Percentiles rank a stretch among this genome's conserved stretches.
These are phyloP conservation scores for Calonectria hongkongensis DNA, from an alignment of 2,329 filamentous ascomycete genomes.

Conservation along the genomic window DNA sequence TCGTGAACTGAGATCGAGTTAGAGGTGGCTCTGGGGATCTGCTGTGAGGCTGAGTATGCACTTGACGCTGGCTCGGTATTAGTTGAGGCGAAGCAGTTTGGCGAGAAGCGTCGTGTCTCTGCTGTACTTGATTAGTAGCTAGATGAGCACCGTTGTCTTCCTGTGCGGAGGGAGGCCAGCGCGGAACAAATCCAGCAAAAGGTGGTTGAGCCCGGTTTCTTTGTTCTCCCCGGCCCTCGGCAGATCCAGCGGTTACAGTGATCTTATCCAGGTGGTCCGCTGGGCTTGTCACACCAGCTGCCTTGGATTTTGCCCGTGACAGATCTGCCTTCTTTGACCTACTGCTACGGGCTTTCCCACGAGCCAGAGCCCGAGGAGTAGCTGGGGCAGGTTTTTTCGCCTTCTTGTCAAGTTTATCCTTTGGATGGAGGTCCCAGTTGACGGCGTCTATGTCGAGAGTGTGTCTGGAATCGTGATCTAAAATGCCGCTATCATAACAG, in stretches of 20 bases:
- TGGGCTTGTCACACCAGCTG: neutral
- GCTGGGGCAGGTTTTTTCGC: neutral
- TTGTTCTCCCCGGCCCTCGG: neutral
- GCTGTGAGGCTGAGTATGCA: neutral
- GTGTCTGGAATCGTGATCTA: constrained; percentile 36
- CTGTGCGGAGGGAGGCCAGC: neutral
- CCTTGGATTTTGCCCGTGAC: neutral
- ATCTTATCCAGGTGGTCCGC: neutral
- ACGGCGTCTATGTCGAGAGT: constrained; percentile 25
- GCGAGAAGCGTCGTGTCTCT: neutral
- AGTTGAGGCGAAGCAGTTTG: neutral
- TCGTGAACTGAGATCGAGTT: neutral
- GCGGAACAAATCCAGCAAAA: neutral
- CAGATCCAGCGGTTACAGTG: neutral
- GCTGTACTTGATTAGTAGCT: neutral
- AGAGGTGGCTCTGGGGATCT: neutral
- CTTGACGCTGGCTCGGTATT: neutral
- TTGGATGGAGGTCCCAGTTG: constrained; percentile 36
- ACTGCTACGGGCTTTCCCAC: neutral
- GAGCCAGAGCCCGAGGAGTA: neutral
- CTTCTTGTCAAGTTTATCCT: constrained; percentile 17
- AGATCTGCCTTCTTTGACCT: neutral
- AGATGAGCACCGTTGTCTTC: neutral
- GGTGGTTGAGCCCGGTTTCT: neutral
- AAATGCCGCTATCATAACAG: constrained; percentile 30